Base-by-base conservation (phyloP, 2,329 filamentous ascomycete species). In the Sporothrix humicola region DNA sequence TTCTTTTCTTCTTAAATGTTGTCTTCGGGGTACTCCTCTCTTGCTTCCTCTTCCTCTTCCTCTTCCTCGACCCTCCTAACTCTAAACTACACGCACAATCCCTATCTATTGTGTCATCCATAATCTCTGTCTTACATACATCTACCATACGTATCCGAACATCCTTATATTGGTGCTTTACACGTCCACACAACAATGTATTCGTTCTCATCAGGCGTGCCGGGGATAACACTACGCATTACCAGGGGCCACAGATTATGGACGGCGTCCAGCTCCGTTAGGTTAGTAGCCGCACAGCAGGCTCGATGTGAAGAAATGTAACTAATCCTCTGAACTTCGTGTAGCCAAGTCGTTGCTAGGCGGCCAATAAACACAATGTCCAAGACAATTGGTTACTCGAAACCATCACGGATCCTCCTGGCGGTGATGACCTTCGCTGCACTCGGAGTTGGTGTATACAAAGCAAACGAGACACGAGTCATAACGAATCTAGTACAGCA, bases 341-440 rank as follows among this genome's bases (percentile, higher is more conserved):
- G 17, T 15, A 54, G 52, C n/a, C 52, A 54, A 23, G 52, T 54
- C 52, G 17, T 8, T 54, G 17, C 52, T 23, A 20, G 52, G 52
- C 52, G 52, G n/a, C 52, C 52, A n/a, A 54, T 54, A 54, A 54
- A 54, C 52, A 54, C 52, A 54, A 54, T 54, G 52, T 54, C 52
- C 52, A 54, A 54, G 52, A 54, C 52, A 54, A 54, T 54, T 8
- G 52, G 52, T 20, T 54, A 23, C 52, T 54, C 52, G 17, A 54
- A 54, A 23, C 52, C 52, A 20, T 54, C 52, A 54, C 52, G 52
- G 17, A 54, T 54, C 52, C 52, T 54, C 52, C 52, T 54, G 17
- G 52, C 52, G n/a, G 52, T 54, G 52, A 54, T 54, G 52, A 23
- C 52, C 52, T 54, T 17, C 52, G 17, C 52, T n/a, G 52, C 52